Evolutionary conservation across 345 rosid species (phyloP).

Genomic region (Populus simonii): DNA sequence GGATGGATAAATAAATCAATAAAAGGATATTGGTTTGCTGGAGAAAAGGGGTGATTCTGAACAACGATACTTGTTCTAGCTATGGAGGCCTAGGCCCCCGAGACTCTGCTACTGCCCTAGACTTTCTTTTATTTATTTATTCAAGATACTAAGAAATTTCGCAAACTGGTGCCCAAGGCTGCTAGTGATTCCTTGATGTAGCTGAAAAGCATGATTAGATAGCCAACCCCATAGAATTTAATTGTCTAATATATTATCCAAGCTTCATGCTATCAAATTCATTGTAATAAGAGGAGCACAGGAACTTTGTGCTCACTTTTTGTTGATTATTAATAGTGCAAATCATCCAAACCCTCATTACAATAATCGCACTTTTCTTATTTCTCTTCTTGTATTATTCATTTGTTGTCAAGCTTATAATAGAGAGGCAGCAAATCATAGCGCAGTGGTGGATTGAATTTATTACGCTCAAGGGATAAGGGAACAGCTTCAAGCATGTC

Average conservation of each 20-base stretch:
- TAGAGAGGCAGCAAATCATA: conserved; percentile 8
- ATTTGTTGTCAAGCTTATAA: conserved; percentile 11
- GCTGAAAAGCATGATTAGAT: neutral
- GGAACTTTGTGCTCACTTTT: neutral
- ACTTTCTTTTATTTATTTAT: no score
- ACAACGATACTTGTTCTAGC: neutral
- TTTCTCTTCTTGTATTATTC: conserved; percentile 3
- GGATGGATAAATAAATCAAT: no score
- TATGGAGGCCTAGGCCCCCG: neutral
- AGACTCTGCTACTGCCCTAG: neutral
- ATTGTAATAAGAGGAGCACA: neutral
- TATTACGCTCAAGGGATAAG: neutral
- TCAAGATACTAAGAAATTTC: no score
- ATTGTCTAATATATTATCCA: neutral
- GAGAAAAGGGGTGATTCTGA: neutral
- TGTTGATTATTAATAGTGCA: neutral
- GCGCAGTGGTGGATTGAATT: neutral
- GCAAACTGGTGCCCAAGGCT: neutral
- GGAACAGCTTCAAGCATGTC: conserved; percentile 26
- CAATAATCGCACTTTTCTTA: conserved; percentile 11
- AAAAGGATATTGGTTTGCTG: neutral
- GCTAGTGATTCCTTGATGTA: neutral
- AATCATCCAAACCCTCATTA: neutral
- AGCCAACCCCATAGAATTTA: no score
- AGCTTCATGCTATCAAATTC: neutral